These are phyloP conservation scores for Linnemannia elongata DNA, from an alignment of 192 early-diverging fungal genomes.

Conservation along the genomic window DNA sequence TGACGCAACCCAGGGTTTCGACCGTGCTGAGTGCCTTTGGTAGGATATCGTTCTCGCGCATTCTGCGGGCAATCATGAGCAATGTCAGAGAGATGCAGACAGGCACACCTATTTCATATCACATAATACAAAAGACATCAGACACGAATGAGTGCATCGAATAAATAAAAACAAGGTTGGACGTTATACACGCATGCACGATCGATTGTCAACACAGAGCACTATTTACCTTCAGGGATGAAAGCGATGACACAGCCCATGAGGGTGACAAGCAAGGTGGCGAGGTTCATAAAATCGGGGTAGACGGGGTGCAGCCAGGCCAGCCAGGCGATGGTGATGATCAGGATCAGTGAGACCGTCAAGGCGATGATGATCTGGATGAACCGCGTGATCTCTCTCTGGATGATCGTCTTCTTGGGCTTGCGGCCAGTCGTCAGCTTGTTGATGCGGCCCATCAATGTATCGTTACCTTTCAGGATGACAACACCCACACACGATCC, in stretches of 20 bases:
- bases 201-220: background rate
- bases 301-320: conserved; percentile 70
- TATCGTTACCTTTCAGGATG: conserved; percentile 80
- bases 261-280: conserved; percentile 59
- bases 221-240: conserved; percentile 72
- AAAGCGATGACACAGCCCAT: conserved; percentile 80
- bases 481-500: conserved; percentile 83
- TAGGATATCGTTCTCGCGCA: conserved; percentile 77
- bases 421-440: conserved; percentile 62
- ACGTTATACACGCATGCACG: background rate
- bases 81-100: conserved; percentile 81
- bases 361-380: conserved; percentile 74
- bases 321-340: conserved; percentile 66
- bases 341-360: conserved; percentile 60
- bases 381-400: conserved; percentile 75
- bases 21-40: conserved; percentile 85
- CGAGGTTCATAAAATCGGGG: conserved; percentile 67
- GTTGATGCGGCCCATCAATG: conserved; percentile 82
- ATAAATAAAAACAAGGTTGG: background rate
- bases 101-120: conserved; percentile 63
- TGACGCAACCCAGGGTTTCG: conserved; percentile 88
- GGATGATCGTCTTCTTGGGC: conserved; percentile 64
- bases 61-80: conserved; percentile 79
- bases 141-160: background rate
- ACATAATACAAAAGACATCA: too few species aligned